Base-by-base conservation (phyloP, 108 stramenopile species). In the Aurantiochytrium sp. region DNA sequence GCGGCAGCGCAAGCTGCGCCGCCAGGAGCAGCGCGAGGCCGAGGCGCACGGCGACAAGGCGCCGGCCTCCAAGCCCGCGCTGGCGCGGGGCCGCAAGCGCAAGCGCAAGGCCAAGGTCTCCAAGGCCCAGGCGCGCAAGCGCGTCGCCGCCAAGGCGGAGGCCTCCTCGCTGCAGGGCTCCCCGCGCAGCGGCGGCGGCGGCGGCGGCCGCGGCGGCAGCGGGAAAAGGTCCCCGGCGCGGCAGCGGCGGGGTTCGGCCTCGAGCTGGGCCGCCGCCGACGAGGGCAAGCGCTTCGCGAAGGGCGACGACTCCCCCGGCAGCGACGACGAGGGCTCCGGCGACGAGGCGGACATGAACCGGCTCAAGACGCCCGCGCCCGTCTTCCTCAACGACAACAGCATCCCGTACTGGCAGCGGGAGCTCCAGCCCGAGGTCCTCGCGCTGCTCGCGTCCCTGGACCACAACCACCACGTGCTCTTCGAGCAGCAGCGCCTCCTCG, bases 1-100 rank as follows among this genome's bases (percentile, higher is more conserved):
- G 45, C 73, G 73, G 39, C 73, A 81, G 73, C 73, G 73, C 0
- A 81, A 81, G 73, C 17, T 48, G 39, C 73, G 73, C 0, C 73
- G 24, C 21, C 73, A 48, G 39, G 73, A 81, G 30, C n/a, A 48
- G 73, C n/a, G 39, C 21, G 45, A 31, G n/a, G 68, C 68, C 19
- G 68, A 68, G 31, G n/a, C 68, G n/a, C n/a, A n/a, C 30, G 31
- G n/a, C 30, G 68, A 32, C 10, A 6, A n/a, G n/a, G n/a, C n/a
- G n/a, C n/a, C n/a, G n/a, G n/a, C n/a, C n/a, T n/a, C n/a, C n/a
- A n/a, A n/a, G n/a, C n/a, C n/a, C n/a, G n/a, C n/a, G n/a, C n/a
- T n/a, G n/a, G n/a, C n/a, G n/a, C n/a, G n/a, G 2, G 32, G 59
- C 10, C 34, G 34, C 32, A 32, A 34, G 59, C 59, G 59, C 22